Evolutionary conservation across 2,329 filamentous ascomycete species (phyloP), one percentile per base, ranked within the genome.

Genomic region (Aspergillus hortae): DNA sequence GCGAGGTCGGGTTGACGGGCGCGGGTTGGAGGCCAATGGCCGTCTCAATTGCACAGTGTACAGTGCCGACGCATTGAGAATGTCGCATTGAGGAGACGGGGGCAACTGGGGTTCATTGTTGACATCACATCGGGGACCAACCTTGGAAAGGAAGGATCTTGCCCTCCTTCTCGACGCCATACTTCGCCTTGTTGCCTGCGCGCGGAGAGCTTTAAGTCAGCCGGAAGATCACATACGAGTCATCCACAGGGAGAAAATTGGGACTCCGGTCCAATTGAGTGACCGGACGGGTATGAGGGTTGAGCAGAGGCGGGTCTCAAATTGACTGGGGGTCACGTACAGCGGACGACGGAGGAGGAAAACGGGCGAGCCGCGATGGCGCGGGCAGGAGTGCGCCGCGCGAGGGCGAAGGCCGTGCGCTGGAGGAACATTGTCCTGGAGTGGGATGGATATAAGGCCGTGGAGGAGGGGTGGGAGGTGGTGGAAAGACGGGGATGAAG

Each of bases 71-170:
- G 35, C 35, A 2, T 38, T 21, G 30, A 19, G 21, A 30, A 46
- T 25, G 14, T 40, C 21, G 42, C 21, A 23, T 14, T 14, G 4
- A 9, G 38, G 42, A 14, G 19, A 30, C 42, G 42, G 25, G 47
- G 50, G 53, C 46, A 56, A 57, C 60, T 55, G 56, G 35, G 35
- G 35, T 11, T 17, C 35, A n/a, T n/a, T 38, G 35, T 38, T 38
- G 35, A 38, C n/a, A 38, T 38, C 35, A 38, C 7, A 38, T 38
- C 35, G 40, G 40, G 15, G 11, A 69, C 73, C 61, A 62, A 77
- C 74, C 74, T 46, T 76, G 72, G 58, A 73, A 75, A 50, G 73
- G 62, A 55, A 75, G 60, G 56, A 75, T 64, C 66, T 76, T 76
- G 64, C 68, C 71, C 51, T 71, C 65, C 36, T 70, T 58, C 67